Base-by-base conservation (phyloP, 2,329 filamentous ascomycete genomes). In the Arthrobotrys megalospora region DNA sequence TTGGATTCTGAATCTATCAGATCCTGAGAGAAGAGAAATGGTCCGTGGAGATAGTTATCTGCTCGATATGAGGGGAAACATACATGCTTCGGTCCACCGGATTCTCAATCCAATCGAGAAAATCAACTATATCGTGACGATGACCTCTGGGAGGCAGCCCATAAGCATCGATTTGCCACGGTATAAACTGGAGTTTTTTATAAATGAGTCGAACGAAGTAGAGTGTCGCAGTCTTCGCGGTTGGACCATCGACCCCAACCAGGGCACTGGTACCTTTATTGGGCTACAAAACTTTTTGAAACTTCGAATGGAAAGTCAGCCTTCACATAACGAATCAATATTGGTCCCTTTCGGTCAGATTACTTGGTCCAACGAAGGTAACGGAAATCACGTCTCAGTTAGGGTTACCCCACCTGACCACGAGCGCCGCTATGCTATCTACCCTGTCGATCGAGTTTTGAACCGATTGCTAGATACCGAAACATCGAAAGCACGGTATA, bases 261-360 rank as follows among this genome's bases (percentile, higher is more conserved):
- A 89, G 79, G 80, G 81, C 0, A 81, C 89, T 1, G 86, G 84
- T 0, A 86, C 87, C 0, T 82, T 90, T 3, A 80, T 86, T 19
- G 89, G 89, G 0, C 83, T 90, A 0, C 38, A 80, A 1, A 87
- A 83, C 80, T 88, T 86, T 71, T 83, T 90, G 0, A 83, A 90
- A 0, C 80, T 90, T 4, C 76, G 80, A 76, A 60, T 82, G 41
- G 21, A 76, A 11, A 8, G 72, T 11, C 19, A 64, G 52, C 84
- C 85, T 2, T 36, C 24, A 3, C 3, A 4, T n/a, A 53, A 52
- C 16, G 71, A 76, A 5, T 80, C 84, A 2, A 41, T 76, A 14
- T n/a, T 77, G 1, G 21, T 77, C 7, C 73, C 66, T 1, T 71
- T 43, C 14, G 66, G 73, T 0, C 1, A 32, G 0, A 63, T 71